Evolutionary conservation across 2,329 filamentous ascomycete species (phyloP).

Genomic region (Pseudocercospora cruenta): DNA sequence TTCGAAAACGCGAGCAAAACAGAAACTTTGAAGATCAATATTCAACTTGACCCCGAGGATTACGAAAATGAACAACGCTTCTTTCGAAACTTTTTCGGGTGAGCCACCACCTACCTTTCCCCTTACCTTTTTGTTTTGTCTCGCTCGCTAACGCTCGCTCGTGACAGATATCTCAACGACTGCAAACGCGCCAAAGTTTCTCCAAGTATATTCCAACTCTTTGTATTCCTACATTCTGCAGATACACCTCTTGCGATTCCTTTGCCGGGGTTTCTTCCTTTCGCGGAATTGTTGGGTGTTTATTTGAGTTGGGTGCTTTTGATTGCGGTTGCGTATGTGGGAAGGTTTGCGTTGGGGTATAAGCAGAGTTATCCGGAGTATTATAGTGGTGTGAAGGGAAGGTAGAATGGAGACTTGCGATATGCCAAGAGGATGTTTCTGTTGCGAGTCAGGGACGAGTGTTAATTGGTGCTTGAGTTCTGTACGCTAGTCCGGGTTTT

Average conservation of each 20-base stretch:
- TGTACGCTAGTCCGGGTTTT: not conserved
- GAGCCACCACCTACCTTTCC: not conserved
- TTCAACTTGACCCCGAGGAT: constrained; percentile 28
- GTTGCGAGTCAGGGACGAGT: not conserved
- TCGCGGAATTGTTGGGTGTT: constrained; percentile 22
- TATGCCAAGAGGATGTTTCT: not conserved
- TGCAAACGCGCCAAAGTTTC: constrained; percentile 23
- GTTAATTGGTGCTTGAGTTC: not conserved
- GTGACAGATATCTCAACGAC: constrained; percentile 22
- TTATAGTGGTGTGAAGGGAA: constrained; percentile 24
- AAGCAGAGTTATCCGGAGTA: constrained; percentile 28
- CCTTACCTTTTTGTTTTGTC: no score
- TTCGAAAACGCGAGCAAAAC: constrained; percentile 28
- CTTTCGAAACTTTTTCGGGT: constrained; percentile 30
- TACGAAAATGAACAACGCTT: constrained; percentile 30
- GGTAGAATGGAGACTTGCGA: constrained; percentile 8
- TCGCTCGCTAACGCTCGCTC: not conserved
- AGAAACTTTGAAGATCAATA: constrained; percentile 25
- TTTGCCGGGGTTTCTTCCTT: constrained; percentile 17
- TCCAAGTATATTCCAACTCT: constrained; percentile 28
- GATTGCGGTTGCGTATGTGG: constrained; percentile 26
- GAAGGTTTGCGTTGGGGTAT: constrained; percentile 25
- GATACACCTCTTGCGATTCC: constrained; percentile 29
- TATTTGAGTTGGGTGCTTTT: constrained; percentile 27
- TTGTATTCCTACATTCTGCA: constrained; percentile 28